A percentile compares a stretch with the other conserved stretches of the same genome.
Evolutionary conservation across 1,139 yeast genomes (phyloP).

Genomic region (Barnettozyma hawaiiensis): DNA sequence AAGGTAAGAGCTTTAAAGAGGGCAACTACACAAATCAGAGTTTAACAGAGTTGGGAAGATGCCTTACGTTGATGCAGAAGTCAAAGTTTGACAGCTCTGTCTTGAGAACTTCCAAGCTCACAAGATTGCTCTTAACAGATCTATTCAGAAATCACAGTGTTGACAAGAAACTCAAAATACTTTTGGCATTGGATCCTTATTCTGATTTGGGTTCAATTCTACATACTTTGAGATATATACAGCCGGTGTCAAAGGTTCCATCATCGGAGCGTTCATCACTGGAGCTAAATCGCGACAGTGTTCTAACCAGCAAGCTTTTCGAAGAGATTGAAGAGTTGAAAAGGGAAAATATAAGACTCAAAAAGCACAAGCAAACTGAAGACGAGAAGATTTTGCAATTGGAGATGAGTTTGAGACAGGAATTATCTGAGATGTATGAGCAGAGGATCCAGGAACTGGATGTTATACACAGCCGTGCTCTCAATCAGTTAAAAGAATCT

Average conservation of each 20-base stretch:
- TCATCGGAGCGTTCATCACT: constrained; percentile 19
- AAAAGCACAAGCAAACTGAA: constrained; percentile 21
- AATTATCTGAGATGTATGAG: constrained; percentile 31
- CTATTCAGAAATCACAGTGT: constrained; percentile 34
- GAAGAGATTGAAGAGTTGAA: constrained; percentile 18
- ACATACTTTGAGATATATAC: constrained; percentile 25
- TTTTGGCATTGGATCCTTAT: constrained; percentile 62
- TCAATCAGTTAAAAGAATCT: constrained; percentile 24
- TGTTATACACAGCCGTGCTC: constrained; percentile 20
- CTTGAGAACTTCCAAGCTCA: constrained; percentile 41
- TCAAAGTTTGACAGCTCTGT: constrained; percentile 33
- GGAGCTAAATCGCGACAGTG: constrained; percentile 7
- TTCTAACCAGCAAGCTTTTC: constrained; percentile 8
- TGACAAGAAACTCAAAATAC: constrained; percentile 25
- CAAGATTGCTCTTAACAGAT: constrained; percentile 42
- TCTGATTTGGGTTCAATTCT: constrained; percentile 19
- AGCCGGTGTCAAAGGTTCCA: constrained; percentile 24
- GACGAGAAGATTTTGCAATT: constrained; percentile 21
- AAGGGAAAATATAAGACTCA: constrained; percentile 18
- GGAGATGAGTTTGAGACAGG: constrained; percentile 31
- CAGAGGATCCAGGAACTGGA: constrained; percentile 27
- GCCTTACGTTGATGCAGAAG: constrained; percentile 33
- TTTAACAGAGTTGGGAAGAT: constrained; percentile 43
- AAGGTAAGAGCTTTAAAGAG: constrained; percentile 38
- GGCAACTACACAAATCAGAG: constrained; percentile 42